Conservation (phyloP, 176 grass and related monocot genomes). For the Avena insularis region DNA sequence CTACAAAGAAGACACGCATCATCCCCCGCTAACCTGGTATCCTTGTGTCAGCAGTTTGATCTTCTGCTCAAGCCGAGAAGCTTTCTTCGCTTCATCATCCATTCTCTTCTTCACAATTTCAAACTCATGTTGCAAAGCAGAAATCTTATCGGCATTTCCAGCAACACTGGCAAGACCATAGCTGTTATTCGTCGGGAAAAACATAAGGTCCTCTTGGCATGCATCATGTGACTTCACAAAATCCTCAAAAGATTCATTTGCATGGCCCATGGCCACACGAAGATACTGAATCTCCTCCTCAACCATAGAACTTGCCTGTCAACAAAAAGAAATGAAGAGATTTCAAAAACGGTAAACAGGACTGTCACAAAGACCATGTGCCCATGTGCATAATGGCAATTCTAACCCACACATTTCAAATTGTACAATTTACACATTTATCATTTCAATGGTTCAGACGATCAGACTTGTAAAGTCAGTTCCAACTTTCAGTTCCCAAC, state of each 20-base stretch:
- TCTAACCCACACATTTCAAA: constrained; percentile 5
- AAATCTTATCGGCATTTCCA: constrained; percentile 79
- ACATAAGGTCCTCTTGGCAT: constrained; percentile 95
- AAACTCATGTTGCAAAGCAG: constrained; percentile 81
- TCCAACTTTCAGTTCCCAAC: not conserved
- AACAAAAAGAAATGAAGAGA: constrained; percentile 22
- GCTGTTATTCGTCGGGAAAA: constrained; percentile 71
- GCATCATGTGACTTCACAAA: constrained; percentile 87
- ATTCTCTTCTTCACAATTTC: constrained; percentile 89
- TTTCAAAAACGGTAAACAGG: constrained; percentile 1
- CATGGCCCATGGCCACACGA: constrained; percentile 82
- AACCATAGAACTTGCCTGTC: constrained; percentile 75
- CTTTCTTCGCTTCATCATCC: constrained; percentile 93
- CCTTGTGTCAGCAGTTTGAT: constrained; percentile 94
- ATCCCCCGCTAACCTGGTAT: constrained; percentile 69
- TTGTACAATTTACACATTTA: constrained; percentile 6
- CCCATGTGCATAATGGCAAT: constrained; percentile 2
- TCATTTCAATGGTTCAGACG: not conserved
- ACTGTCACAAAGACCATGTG: constrained; percentile 12
- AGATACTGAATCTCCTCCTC: constrained; percentile 79
- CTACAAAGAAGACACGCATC: constrained; percentile 1
- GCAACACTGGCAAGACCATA: constrained; percentile 88
- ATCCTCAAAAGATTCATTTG: constrained; percentile 79
- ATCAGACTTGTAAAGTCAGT: not conserved
- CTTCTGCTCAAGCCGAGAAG: constrained; percentile 88